Conservation (phyloP, 768 basidiomycete genomes). For the Coprinellus aureogranulatus region DNA sequence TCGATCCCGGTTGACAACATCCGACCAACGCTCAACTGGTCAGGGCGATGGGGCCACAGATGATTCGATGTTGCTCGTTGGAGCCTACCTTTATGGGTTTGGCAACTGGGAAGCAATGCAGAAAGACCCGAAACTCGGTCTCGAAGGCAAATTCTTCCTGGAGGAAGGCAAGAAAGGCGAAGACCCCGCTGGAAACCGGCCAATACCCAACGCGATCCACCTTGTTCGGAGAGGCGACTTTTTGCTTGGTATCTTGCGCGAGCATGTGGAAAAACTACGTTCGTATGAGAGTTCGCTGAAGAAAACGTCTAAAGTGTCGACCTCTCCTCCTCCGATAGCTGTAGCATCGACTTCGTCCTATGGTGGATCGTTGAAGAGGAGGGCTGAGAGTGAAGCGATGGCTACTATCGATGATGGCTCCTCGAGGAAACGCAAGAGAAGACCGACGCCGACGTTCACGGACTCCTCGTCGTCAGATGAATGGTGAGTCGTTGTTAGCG, state of each 20-base stretch:
- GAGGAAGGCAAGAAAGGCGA: slow-evolving; percentile 96
- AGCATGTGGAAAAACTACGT: slow-evolving; percentile 88
- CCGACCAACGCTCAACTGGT: slow-evolving; percentile 94
- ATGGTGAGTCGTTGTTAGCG: slow-evolving; percentile 54
- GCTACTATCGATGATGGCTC: slow-evolving; percentile 73
- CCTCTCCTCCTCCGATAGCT: slow-evolving; percentile 72
- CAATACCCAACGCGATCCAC: slow-evolving; percentile 97
- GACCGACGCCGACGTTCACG: slow-evolving; percentile 95
- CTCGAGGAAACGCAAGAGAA: slow-evolving; percentile 77
- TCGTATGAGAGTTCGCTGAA: slow-evolving; percentile 81
- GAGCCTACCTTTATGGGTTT: slow-evolving; percentile 90
- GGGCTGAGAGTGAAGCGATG: slow-evolving; percentile 83
- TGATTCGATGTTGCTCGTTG: slow-evolving; percentile 92
- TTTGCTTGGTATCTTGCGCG: slow-evolving; percentile 76
- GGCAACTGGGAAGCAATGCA: slow-evolving; percentile 96
- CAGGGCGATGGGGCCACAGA: slow-evolving; percentile 91
- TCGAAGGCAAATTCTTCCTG: slow-evolving; percentile 94
- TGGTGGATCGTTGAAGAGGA: slow-evolving; percentile 61
- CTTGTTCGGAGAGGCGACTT: slow-evolving; percentile 97
- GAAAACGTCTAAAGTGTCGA: slow-evolving; percentile 66
- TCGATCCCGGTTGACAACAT: slow-evolving; percentile 88
- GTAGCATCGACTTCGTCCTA: slow-evolving; percentile 68
- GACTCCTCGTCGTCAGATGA: slow-evolving; percentile 91
- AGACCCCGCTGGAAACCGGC: slow-evolving; percentile 69
- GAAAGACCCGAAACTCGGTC: slow-evolving; percentile 78